Evolutionary conservation across 495 filamentous ascomycete species (phyloP), one percentile per base, ranked within the genome.

Genomic region (Hyaloscypha hepaticicola): DNA sequence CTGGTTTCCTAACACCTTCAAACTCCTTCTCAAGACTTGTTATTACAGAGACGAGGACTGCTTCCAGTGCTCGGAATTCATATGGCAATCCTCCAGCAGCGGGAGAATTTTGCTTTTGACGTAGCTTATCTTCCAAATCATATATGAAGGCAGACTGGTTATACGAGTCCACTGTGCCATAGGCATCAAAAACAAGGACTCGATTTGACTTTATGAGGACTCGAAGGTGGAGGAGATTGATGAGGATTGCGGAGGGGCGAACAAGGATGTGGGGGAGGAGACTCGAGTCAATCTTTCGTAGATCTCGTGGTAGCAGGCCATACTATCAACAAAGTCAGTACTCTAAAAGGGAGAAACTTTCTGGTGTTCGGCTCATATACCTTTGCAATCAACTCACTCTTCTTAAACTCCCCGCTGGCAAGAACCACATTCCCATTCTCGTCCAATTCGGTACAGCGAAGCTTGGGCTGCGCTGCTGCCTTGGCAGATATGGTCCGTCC

Each of bases 241-340:
- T 90, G 0, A 99, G 82, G 64, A 99, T 98, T 11, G 95, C 93
- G 45, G 89, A 93, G 28, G 93, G 93, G 55, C 95, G 93, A 61
- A 99, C 88, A 59, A 98, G 87, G 56, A 99, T 98, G 68, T 97
- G 91, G 5, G 95, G 95, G n/a, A 99, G 85, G 66, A 96, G 89
- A 57, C 91, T 96, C n/a, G 92, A 96, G 73, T 97, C 95, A 70
- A 98, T 97, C 74, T 99, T 99, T 70, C 95, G 90, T 8, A 99
- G 83, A 80, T 99, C 95, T 55, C 95, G 93, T 58, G 96, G 93
- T 14, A 97, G 86, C 27, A 99, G 86, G 41, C 95, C 95, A 73
- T 97, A 97, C 93, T 97, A 65, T 69, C 14, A 59, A n/a, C 22
- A 38, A 24, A 11, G 55, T 80, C 67, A 78, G 75, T 57, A 68